Evolutionary conservation across 2,329 filamentous ascomycete genomes (phyloP).

Genomic region (Colletotrichum sp.): DNA sequence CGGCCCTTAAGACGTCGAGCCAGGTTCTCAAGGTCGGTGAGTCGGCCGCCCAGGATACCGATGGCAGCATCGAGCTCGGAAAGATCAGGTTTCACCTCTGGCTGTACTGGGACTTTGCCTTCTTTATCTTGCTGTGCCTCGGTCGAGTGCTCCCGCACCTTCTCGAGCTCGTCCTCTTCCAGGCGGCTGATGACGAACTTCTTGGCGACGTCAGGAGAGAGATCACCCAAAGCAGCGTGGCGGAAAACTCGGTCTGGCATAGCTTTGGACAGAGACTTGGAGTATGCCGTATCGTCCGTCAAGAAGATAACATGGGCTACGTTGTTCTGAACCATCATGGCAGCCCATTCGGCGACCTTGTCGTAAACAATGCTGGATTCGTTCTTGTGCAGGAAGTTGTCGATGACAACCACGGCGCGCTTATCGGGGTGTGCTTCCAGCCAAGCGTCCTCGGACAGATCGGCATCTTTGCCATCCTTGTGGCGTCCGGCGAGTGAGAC

Average conservation of each 20-base stretch:
- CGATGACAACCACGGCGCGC: conserved; percentile 83
- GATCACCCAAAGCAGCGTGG: conserved; percentile 84
- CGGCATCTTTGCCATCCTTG: conserved; percentile 75
- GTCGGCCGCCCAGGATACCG: conserved; percentile 80
- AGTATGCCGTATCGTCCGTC: conserved; percentile 86
- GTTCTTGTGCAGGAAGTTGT: conserved; percentile 87
- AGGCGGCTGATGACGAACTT: conserved; percentile 88
- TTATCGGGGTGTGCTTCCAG: conserved; percentile 87
- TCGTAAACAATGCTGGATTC: conserved; percentile 73
- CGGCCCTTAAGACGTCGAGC: conserved; percentile 88
- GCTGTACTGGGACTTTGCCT: conserved; percentile 29
- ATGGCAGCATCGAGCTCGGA: conserved; percentile 82
- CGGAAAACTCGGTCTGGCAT: conserved; percentile 92
- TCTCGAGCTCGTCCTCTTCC: conserved; percentile 47
- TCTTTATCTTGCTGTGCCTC: conserved; percentile 30
- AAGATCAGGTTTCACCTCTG: conserved; percentile 50
- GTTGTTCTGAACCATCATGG: conserved; percentile 82
- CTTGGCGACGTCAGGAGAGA: conserved; percentile 84
- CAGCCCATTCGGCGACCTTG: conserved; percentile 88
- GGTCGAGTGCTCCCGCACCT: conserved; percentile 19
- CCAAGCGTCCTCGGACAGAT: conserved; percentile 82
- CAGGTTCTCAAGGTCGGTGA: conserved; percentile 95
- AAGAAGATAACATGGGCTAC: conserved; percentile 94
- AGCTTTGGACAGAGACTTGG: conserved; percentile 84
- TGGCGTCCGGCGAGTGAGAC: conserved; percentile 74